Conservation (phyloP, 2,329 filamentous ascomycete species). For the Drechslerella dactyloides region DNA sequence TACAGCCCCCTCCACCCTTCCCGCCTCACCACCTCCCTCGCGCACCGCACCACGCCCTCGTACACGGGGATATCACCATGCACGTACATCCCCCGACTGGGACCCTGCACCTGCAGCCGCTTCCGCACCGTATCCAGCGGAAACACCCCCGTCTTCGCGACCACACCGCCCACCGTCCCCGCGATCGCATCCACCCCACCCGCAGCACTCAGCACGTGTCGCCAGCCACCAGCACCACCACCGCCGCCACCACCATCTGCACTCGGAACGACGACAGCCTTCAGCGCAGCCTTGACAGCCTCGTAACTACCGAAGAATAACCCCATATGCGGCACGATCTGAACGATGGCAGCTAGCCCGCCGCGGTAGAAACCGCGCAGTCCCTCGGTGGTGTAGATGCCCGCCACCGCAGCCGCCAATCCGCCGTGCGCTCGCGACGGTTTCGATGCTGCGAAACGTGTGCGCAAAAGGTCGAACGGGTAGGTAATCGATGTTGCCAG, state of each 20-base stretch:
- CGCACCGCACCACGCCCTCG: slow-evolving; percentile 68
- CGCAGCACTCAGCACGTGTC: slow-evolving; percentile 63
- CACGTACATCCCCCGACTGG: slow-evolving; percentile 77
- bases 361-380: slow-evolving; percentile 84
- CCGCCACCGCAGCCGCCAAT: slow-evolving; percentile 1
- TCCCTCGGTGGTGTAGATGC: slow-evolving; percentile 77
- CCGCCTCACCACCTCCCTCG: slow-evolving; percentile 70
- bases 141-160: slow-evolving; percentile 89
- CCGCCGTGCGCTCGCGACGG: background rate
- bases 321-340: slow-evolving; percentile 97
- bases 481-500: slow-evolving; percentile 84
- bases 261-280: background rate
- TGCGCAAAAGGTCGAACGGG: slow-evolving; percentile 89
- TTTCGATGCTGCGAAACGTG: slow-evolving; percentile 80
- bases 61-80: slow-evolving; percentile 90
- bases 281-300: slow-evolving; percentile 56
- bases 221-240: slow-evolving; percentile 58
- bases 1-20: slow-evolving; percentile 86
- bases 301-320: slow-evolving; percentile 94
- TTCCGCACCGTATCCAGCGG: slow-evolving; percentile 92
- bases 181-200: slow-evolving; percentile 83
- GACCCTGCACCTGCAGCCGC: slow-evolving; percentile 92
- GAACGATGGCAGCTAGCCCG: slow-evolving; percentile 76
- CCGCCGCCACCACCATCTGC: background rate
- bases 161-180: slow-evolving; percentile 76